Base-by-base conservation (phyloP, 2,329 filamentous ascomycete species). In the Trichoderma simmonsii region DNA sequence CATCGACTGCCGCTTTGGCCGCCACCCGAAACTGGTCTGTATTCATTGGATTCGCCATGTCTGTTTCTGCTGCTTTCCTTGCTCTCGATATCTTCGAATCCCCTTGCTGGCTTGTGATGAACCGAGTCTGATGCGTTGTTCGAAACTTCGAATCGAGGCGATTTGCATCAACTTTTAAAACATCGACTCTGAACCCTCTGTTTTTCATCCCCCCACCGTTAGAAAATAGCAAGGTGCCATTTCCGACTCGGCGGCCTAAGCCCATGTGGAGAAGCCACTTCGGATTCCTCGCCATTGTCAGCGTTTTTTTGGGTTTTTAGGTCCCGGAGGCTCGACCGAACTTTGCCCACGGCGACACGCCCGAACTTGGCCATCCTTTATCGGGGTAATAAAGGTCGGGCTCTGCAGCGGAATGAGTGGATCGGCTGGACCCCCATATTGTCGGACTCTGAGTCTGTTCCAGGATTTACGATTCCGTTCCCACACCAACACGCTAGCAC, bases 1-100 rank as follows among this genome's bases (percentile, higher is more conserved):
- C 92, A 75, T 97, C 92, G 79, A 97, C 90, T 73, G 92, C 91
- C 71, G 90, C 88, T 75, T 93, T 89, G 59, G 93, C 94, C 74
- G 93, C 93, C 73, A 89, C 84, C 75, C 90, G 88, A 82, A 97
- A 98, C 77, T 95, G 89, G 71, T 91, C 85, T 32, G 91, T 90
- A 78, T 97, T 90, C 95, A 97, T 97, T 34, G 68, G 57, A 39
- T 63, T 32, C 15, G 63, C 43, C 43, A 72, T 68, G 28, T 34
- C 34, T 63, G n/a, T 59, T n/a, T 56, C 48, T 59, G 34, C n/a
- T 64, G 30, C 59, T 51, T n/a, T 54, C 32, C 48, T 26, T n/a
- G 63, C 18, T 1, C 7, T 66, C 24, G 48, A 15, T 39, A n/a
- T 57, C 9, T 24, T 6, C 12, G 21, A 7, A 18, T 12, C 15